A percentile compares a stretch with the other conserved stretches of the same genome.
Conservation (phyloP, 345 rosid species). For the Mercurialis annua region DNA sequence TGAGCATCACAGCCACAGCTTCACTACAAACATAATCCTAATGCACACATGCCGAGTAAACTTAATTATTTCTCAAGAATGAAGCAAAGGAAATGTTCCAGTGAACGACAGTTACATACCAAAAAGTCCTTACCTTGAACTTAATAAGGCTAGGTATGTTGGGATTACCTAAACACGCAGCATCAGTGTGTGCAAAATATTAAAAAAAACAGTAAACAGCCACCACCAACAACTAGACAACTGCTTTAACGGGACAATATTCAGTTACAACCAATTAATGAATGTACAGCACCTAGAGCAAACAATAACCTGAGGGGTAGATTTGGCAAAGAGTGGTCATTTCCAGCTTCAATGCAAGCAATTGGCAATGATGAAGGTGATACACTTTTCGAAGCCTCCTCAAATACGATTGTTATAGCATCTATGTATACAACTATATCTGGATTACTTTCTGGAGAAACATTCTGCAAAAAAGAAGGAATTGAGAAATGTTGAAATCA, state of each 20-base stretch:
- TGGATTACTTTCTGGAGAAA: slow-evolving; percentile 66
- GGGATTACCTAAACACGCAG: slow-evolving; percentile 1
- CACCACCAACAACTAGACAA: slow-evolving; percentile 7
- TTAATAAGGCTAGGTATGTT: slow-evolving; percentile 5
- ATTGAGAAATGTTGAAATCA: background rate
- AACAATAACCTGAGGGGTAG: slow-evolving; percentile 77
- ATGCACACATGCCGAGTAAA: background rate
- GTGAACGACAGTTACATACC: background rate
- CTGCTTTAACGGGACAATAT: background rate
- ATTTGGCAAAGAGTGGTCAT: slow-evolving; percentile 74
- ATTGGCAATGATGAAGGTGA: slow-evolving; percentile 79
- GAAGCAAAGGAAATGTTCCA: slow-evolving; percentile 4
- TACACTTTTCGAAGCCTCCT: slow-evolving; percentile 73
- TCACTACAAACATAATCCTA: background rate
- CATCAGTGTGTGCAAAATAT: slow-evolving; percentile 4
- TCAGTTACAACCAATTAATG: slow-evolving; percentile 16
- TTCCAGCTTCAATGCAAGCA: slow-evolving; percentile 92
- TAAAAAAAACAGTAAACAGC: background rate
- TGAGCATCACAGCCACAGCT: background rate
- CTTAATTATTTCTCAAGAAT: slow-evolving; percentile 4
- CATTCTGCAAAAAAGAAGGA: slow-evolving; percentile 56
- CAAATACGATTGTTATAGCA: slow-evolving; percentile 82
- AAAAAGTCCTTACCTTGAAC: background rate
- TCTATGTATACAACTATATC: slow-evolving; percentile 78
- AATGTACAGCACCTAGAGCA: slow-evolving; percentile 23